Conservation (phyloP, 176 grass and related monocot species). For the Cenchrus purpureus region DNA sequence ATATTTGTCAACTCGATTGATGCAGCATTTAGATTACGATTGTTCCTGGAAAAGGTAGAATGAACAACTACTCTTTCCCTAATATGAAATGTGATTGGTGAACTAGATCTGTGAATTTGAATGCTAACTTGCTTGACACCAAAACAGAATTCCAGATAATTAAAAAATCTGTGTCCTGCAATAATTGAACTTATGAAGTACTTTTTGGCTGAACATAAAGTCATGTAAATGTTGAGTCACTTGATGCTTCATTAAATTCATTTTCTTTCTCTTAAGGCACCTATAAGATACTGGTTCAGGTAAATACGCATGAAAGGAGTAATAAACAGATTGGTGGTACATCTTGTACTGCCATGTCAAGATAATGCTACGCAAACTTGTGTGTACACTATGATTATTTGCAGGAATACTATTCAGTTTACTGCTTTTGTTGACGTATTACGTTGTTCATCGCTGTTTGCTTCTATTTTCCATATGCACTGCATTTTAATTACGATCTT, state of each 20-base stretch:
- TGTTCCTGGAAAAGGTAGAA: slow-evolving; percentile 93
- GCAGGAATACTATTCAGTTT: neutral
- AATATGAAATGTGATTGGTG: slow-evolving; percentile 13
- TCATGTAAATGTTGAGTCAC: neutral
- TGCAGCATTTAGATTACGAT: slow-evolving; percentile 81
- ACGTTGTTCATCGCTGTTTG: slow-evolving; percentile 22
- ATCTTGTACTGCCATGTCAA: neutral
- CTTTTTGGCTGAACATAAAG: neutral
- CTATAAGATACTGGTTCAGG: neutral
- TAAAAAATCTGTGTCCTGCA: neutral
- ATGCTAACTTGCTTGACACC: slow-evolving; percentile 1
- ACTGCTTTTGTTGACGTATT: slow-evolving; percentile 21
- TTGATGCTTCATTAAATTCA: neutral
- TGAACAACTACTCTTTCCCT: slow-evolving; percentile 2
- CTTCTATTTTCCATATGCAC: slow-evolving; percentile 14
- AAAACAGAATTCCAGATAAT: neutral
- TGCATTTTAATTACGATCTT: slow-evolving; percentile 3
- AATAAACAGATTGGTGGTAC: neutral
- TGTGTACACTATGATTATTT: slow-evolving; percentile 12
- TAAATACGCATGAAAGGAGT: neutral
- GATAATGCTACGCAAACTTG: slow-evolving; percentile 19
- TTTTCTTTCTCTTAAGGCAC: slow-evolving; percentile 7
- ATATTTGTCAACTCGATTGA: slow-evolving; percentile 99
- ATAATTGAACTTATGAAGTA: neutral
- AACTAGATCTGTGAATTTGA: slow-evolving; percentile 14